Evolutionary conservation across 163 green algal species (phyloP), one percentile per base, ranked within the genome.

Genomic region (Coccomyxa subellipsoidea): DNA sequence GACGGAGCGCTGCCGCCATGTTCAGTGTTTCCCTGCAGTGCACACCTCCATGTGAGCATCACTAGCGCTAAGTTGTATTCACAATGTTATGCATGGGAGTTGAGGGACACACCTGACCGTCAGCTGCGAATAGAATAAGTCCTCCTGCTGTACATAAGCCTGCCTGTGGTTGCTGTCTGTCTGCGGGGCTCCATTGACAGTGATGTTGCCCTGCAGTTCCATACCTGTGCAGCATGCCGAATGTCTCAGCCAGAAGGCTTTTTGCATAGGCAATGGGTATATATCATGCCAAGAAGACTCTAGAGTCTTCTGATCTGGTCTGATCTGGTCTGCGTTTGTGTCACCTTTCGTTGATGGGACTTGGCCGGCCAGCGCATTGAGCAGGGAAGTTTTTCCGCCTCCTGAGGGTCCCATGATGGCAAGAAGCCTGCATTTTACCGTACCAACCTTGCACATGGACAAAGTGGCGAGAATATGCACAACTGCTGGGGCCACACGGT

Each of bases 81-180:
- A n/a, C n/a, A n/a, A n/a, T n/a, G n/a, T n/a, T n/a, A n/a, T n/a
- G n/a, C n/a, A n/a, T n/a, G n/a, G n/a, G n/a, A n/a, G n/a, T n/a
- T n/a, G n/a, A n/a, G n/a, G n/a, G 47, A 34, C 70, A 27, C 34
- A 81, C 54, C 82, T 83, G 15, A 97, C 93, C 4, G 93, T 98
- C 32, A 98, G 87, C 88, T 97, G 92, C 8, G 89, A 93, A 88
- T 94, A 99, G 88, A 99, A 99, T 47, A 98, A 85, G 84, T 99
- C 96, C n/a, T 97, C 91, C 84, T 99, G 96, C 80, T 95, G 91
- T 29, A 99, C 96, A 80, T 97, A 99, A 4, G 91, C 95, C 80
- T 94, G 87, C 18, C 72, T 85, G 78, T 88, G 47, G 32, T 21
- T 66, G 84, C 38, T 38, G 47, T 40, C 35, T 23, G 18, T 27